A percentile compares a stretch with the other conserved stretches of the same genome.
These are phyloP conservation scores for Diospyros kaki DNA, from an alignment of 148 eudicot genomes.

Conservation along the genomic window DNA sequence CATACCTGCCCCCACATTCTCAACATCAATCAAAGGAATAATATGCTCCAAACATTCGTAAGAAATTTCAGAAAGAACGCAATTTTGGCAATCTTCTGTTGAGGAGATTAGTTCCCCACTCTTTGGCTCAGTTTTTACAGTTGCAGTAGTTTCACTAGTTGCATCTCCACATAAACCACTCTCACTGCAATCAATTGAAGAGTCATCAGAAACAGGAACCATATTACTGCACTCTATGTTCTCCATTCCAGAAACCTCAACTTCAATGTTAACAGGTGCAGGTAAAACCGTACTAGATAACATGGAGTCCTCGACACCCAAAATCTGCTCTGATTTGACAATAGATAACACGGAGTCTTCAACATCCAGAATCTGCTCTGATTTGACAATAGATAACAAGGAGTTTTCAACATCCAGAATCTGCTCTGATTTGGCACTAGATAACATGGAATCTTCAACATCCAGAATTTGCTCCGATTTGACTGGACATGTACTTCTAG, in stretches of 20 bases:
- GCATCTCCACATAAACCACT: background rate
- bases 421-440: conserved; percentile 12
- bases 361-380: too few relatives aligned
- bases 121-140: background rate
- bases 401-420: conserved; percentile 21
- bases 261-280: conserved; percentile 25
- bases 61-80: conserved; percentile 40
- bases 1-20: conserved; percentile 12
- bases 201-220: conserved; percentile 8
- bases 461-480: conserved; percentile 20
- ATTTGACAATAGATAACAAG: too few relatives aligned
- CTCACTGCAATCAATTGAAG: conserved; percentile 14
- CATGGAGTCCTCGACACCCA: too few relatives aligned
- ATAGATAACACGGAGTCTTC: too few relatives aligned
- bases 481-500: conserved; percentile 15
- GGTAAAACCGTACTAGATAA: background rate
- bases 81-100: conserved; percentile 17
- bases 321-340: too few relatives aligned
- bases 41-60: conserved; percentile 30
- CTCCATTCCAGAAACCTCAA: conserved; percentile 32
- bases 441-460: conserved; percentile 16
- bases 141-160: background rate
- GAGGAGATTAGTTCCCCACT: conserved; percentile 11
- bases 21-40: conserved; percentile 14
- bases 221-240: conserved; percentile 11